Evolutionary conservation across 2,329 filamentous ascomycete genomes (phyloP).

Genomic region (Xylaria sp.): DNA sequence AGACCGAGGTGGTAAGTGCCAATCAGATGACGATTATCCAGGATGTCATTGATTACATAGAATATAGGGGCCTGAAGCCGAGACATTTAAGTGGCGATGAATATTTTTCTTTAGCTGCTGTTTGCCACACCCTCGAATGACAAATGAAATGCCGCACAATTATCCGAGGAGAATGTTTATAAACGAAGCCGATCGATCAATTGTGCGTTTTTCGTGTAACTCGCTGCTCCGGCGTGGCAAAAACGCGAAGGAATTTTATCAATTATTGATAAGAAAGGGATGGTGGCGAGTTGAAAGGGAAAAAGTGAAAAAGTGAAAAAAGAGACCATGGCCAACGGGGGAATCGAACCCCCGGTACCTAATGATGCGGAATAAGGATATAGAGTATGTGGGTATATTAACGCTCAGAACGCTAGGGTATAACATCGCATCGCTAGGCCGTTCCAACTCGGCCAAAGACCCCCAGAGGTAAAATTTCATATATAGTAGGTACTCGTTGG

Average conservation of each 20-base stretch:
- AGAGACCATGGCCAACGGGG: not conserved
- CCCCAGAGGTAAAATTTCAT: not conserved
- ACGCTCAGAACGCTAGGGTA: not conserved
- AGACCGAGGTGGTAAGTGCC: not conserved
- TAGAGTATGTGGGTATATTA: not conserved
- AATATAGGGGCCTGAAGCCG: not conserved
- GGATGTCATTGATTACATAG: not conserved
- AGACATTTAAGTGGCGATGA: not conserved
- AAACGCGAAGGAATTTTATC: too few relatives aligned
- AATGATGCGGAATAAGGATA: not conserved
- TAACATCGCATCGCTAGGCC: not conserved
- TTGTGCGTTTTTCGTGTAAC: not conserved
- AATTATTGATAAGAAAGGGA: too few relatives aligned
- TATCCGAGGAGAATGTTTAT: not conserved
- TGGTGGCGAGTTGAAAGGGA: not conserved
- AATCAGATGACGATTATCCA: not conserved
- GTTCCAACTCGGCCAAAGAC: not conserved
- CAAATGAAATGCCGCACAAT: not conserved
- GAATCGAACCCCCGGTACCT: conserved; percentile 6
- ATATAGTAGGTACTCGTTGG: not conserved
- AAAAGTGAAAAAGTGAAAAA: not conserved
- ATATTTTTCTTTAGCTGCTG: not conserved
- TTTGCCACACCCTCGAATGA: not conserved
- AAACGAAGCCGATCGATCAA: not conserved
- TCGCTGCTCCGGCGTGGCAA: not conserved